Percentiles rank a stretch among this genome's conserved stretches.
These are phyloP conservation scores for Sicyos edulis DNA, from an alignment of 306 rosid genomes.

Conservation along the genomic window DNA sequence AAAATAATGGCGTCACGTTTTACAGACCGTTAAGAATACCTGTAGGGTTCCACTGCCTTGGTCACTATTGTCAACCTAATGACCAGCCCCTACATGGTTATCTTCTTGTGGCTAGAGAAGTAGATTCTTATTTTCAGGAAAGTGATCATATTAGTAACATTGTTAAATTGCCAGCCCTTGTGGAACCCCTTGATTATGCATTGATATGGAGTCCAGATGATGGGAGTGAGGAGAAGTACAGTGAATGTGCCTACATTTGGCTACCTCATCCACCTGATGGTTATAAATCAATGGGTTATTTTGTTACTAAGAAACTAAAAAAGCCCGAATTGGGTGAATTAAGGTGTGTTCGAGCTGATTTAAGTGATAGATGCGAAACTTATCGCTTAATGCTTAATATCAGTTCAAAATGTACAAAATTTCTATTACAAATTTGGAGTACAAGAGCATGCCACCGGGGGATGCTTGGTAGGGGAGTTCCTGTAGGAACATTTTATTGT, in stretches of 20 bases:
- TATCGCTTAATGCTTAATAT: constrained; percentile 38
- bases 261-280: constrained; percentile 75
- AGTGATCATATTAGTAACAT: constrained; percentile 18
- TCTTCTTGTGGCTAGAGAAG: constrained; percentile 68
- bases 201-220: constrained; percentile 56
- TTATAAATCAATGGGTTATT: constrained; percentile 61
- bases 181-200: constrained; percentile 58
- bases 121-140: constrained; percentile 27
- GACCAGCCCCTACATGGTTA: constrained; percentile 54
- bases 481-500: constrained; percentile 69
- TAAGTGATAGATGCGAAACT: constrained; percentile 59
- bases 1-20: constrained; percentile 43
- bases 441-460: constrained; percentile 59
- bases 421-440: constrained; percentile 55
- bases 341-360: constrained; percentile 68
- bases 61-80: constrained; percentile 68
- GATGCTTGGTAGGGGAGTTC: constrained; percentile 58
- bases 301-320: constrained; percentile 50
- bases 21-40: constrained; percentile 68
- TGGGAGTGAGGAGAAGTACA: constrained; percentile 33
- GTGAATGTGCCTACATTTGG: constrained; percentile 64
- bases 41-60: constrained; percentile 60
- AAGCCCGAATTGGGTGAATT: constrained; percentile 69
- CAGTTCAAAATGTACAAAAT: constrained; percentile 23
- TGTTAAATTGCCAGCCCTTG: constrained; percentile 44